Evolutionary conservation across 352 stramenopile species (phyloP).

Genomic region (Phytophthora citricola): DNA sequence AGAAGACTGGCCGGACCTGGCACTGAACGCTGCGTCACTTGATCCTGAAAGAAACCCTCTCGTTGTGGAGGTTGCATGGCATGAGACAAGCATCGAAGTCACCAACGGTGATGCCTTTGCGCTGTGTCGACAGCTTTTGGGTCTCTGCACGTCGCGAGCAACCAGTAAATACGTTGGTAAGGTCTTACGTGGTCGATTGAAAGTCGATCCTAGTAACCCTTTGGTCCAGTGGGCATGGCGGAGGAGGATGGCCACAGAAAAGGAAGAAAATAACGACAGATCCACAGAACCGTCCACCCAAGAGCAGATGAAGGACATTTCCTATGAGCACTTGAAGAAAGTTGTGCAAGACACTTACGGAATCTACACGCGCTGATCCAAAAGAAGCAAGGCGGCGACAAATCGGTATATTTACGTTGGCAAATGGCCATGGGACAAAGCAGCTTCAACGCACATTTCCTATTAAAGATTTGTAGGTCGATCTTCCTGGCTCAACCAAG

Average conservation of each 20-base stretch:
- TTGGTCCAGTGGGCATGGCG: slow-evolving; percentile 44
- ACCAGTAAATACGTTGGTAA: slow-evolving; percentile 71
- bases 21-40: slow-evolving; percentile 63
- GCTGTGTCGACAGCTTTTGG: slow-evolving; percentile 65
- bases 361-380: slow-evolving; percentile 42
- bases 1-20: slow-evolving; percentile 67
- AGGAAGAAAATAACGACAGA: not conserved
- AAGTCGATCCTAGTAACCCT: slow-evolving; percentile 54
- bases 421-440: slow-evolving; percentile 17
- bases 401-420: not conserved
- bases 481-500: slow-evolving; percentile 5
- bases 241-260: slow-evolving; percentile 8
- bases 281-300: slow-evolving; percentile 15
- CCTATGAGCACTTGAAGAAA: slow-evolving; percentile 58
- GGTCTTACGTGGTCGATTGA: slow-evolving; percentile 61
- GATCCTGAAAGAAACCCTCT: slow-evolving; percentile 52
- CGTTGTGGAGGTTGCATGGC: slow-evolving; percentile 66
- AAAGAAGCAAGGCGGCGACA: not conserved
- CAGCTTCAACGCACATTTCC: slow-evolving; percentile 18
- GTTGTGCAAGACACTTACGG: slow-evolving; percentile 62
- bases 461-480: slow-evolving; percentile 14
- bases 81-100: slow-evolving; percentile 51
- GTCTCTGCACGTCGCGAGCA: slow-evolving; percentile 51
- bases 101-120: slow-evolving; percentile 70
- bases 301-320: not conserved